Percentiles rank a stretch among this genome's conserved stretches.
Conservation (phyloP, 345 rosid species). For the Citrus inodora region DNA sequence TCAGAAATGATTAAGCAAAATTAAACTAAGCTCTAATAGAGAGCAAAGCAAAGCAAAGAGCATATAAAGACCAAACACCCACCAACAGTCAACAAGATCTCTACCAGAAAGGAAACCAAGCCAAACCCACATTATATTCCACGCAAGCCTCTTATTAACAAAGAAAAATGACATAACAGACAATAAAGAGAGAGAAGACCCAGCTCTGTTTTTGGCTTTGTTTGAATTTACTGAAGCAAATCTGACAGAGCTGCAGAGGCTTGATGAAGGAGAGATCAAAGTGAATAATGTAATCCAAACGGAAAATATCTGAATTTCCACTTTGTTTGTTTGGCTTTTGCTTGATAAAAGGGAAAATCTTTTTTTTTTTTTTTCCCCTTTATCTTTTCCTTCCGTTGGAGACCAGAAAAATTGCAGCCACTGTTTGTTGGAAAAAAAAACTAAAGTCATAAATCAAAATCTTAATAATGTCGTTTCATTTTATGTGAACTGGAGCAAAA, state of each 20-base stretch:
- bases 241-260: conserved; percentile 21
- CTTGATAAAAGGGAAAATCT: conserved; percentile 64
- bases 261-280: conserved; percentile 27
- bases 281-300: conserved; percentile 32
- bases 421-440: conserved; percentile 16
- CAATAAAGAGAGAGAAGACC: background rate
- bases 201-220: conserved; percentile 24
- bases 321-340: conserved; percentile 39
- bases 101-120: conserved; percentile 28
- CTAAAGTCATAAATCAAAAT: background rate
- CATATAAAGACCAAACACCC: conserved; percentile 21
- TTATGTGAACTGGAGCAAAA: background rate
- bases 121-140: conserved; percentile 30
- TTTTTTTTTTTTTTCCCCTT: background rate
- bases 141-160: conserved; percentile 15
- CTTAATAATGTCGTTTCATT: background rate
- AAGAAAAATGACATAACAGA: conserved; percentile 16
- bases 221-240: conserved; percentile 28
- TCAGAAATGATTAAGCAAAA: background rate
- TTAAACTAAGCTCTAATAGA: background rate
- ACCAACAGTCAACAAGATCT: conserved; percentile 31
- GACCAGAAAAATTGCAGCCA: conserved; percentile 19
- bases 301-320: conserved; percentile 32
- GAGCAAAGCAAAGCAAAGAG: background rate
- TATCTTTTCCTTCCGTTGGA: conserved; percentile 19